A percentile compares a stretch with the other conserved stretches of the same genome.
These are phyloP conservation scores for Nicotiana tomentosiformis DNA, from an alignment of 257 asterid genomes.

Conservation along the genomic window DNA sequence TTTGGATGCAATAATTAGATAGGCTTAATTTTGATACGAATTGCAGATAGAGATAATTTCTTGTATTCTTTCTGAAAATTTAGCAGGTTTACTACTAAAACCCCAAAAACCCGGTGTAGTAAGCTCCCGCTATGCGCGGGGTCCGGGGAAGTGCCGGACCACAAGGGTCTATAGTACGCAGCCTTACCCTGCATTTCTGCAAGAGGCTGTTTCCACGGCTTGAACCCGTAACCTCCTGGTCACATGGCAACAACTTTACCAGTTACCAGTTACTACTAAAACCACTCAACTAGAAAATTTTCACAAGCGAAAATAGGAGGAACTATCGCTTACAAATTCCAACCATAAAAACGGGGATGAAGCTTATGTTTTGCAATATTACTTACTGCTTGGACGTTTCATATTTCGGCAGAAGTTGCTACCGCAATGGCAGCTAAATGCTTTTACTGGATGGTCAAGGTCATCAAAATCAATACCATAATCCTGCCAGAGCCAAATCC, in stretches of 20 bases:
- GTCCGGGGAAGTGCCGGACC: too few relatives aligned
- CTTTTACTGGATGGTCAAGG: conserved; percentile 71
- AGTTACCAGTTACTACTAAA: neutral
- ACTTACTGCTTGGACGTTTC: conserved; percentile 68
- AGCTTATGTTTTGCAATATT: neutral
- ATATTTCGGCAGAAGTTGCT: conserved; percentile 82
- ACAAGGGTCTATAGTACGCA: too few relatives aligned
- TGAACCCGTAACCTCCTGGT: too few relatives aligned
- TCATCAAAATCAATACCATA: conserved; percentile 95
- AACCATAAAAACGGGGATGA: conserved; percentile 1
- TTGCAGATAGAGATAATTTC: neutral
- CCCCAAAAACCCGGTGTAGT: neutral
- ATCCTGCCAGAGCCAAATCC: conserved; percentile 46
- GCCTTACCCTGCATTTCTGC: too few relatives aligned
- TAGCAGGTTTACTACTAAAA: neutral
- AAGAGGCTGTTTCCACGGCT: too few relatives aligned
- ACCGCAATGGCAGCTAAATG: conserved; percentile 72
- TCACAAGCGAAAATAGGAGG: neutral
- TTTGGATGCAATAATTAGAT: neutral
- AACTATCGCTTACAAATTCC: neutral
- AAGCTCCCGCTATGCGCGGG: too few relatives aligned
- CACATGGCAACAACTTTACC: too few relatives aligned
- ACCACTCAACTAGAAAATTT: neutral
- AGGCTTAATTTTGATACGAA: too few relatives aligned
- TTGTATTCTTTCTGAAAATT: neutral